Evolutionary conservation across 2,329 filamentous ascomycete genomes (phyloP).

Genomic region (Ophiostoma sp.): DNA sequence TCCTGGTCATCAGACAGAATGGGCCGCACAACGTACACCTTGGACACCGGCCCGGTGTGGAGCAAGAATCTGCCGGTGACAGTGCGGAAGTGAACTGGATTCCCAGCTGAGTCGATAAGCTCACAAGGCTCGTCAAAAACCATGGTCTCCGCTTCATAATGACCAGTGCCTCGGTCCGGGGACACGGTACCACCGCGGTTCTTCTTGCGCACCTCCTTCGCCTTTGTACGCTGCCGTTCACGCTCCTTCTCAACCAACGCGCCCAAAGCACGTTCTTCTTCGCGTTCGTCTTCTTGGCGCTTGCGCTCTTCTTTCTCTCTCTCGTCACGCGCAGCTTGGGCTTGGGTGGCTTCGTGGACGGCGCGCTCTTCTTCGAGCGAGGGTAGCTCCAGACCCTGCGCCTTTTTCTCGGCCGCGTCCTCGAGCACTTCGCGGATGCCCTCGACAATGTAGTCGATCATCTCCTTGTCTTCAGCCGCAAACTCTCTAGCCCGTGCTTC

Average conservation of each 20-base stretch:
- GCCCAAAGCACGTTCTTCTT: conserved; percentile 65
- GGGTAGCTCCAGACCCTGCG: conserved; percentile 68
- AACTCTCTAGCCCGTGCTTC: conserved; percentile 53
- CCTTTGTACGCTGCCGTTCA: conserved; percentile 58
- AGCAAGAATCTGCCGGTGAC: conserved; percentile 66
- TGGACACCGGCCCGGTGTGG: conserved; percentile 59
- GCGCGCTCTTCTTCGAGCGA: conserved; percentile 87
- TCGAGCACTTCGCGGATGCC: conserved; percentile 72
- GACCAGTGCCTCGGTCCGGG: conserved; percentile 33
- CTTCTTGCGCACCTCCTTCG: conserved; percentile 59
- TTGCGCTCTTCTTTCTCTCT: conserved; percentile 49
- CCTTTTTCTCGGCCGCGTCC: conserved; percentile 73
- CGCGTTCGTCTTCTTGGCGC: conserved; percentile 51
- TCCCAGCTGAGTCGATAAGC: conserved; percentile 58
- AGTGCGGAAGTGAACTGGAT: conserved; percentile 60
- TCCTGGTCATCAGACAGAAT: conserved; percentile 47
- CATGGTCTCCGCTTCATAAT: conserved; percentile 36
- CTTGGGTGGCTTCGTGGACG: conserved; percentile 66
- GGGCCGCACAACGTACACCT: conserved; percentile 67
- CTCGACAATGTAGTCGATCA: conserved; percentile 61
- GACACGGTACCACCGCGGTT: conserved; percentile 43
- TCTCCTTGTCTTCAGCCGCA: conserved; percentile 49
- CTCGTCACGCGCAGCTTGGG: conserved; percentile 45
- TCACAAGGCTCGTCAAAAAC: conserved; percentile 64
- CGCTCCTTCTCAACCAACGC: conserved; percentile 69